Evolutionary conservation across 140 eudicot genomes (phyloP).

Genomic region (Ambrosia hybrid): DNA sequence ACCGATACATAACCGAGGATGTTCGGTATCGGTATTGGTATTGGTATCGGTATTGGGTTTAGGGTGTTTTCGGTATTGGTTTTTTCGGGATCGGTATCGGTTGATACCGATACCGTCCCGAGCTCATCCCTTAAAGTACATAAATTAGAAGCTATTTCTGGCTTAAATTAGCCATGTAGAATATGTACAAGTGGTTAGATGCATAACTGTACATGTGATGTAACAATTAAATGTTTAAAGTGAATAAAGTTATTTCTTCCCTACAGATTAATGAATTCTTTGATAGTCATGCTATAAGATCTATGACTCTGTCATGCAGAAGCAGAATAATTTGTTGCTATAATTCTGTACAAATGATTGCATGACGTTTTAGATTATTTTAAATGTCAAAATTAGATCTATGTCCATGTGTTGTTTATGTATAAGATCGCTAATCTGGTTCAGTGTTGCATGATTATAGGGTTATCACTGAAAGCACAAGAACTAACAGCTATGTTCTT

Average conservation of each 20-base stretch:
- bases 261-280: background rate
- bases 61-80: too few species aligned
- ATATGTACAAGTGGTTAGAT: background rate
- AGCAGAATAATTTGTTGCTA: background rate
- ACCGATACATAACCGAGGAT: too few species aligned
- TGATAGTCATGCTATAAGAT: background rate
- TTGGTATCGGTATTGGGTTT: too few species aligned
- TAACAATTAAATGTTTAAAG: background rate
- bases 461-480: conserved; percentile 83
- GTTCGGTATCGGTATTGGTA: too few species aligned
- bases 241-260: background rate
- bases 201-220: background rate
- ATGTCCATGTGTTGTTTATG: background rate
- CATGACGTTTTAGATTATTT: background rate
- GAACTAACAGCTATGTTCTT: conserved; percentile 82
- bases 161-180: too few species aligned
- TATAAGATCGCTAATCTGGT: conserved; percentile 22
- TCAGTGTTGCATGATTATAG: conserved; percentile 43
- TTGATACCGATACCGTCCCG: too few species aligned
- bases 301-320: background rate
- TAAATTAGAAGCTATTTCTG: background rate
- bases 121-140: too few species aligned
- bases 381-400: background rate
- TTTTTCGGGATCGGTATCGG: too few species aligned
- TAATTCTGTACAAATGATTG: background rate